phyloP scores from a whole-genome alignment of 2,329 filamentous ascomycete species.

The Ramichloridium luteum region DNA sequence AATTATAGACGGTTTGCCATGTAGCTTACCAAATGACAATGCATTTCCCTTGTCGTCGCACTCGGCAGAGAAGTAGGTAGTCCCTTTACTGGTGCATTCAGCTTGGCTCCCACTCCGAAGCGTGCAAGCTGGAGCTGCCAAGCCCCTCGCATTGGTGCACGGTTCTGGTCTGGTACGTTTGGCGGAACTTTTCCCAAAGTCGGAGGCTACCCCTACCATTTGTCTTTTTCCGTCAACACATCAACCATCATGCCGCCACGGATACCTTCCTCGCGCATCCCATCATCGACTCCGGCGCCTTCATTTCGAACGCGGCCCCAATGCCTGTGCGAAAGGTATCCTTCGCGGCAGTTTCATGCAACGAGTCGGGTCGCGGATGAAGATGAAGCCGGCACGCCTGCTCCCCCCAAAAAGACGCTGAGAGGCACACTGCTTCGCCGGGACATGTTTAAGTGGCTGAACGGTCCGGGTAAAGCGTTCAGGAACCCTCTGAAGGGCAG shows the following conservation, averaged over 20 bases:
- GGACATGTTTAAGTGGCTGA: constrained; percentile 48
- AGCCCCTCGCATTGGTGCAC: no score
- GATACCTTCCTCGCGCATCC: constrained; percentile 16
- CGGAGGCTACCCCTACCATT: no score
- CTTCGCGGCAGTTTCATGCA: constrained; percentile 2
- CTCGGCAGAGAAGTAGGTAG: no score
- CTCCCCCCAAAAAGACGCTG: constrained; percentile 27
- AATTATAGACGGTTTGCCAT: no score
- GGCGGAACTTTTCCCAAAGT: no score
- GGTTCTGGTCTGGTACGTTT: no score
- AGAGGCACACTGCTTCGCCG: constrained; percentile 28
- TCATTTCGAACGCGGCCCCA: constrained; percentile 17
- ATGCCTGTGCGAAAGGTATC: constrained; percentile 2
- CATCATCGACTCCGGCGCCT: constrained; percentile 14
- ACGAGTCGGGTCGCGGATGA: background rate
- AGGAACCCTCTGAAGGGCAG: constrained; percentile 36
- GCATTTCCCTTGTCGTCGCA: no score
- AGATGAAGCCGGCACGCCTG: constrained; percentile 10
- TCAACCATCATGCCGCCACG: constrained; percentile 19
- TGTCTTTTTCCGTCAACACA: constrained; percentile 1
- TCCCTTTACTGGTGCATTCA: no score
- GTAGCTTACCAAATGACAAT: no score
- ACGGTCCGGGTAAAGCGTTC: constrained; percentile 40
- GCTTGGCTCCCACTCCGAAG: no score
- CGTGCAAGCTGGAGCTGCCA: no score